Evolutionary conservation across 1,139 yeast genomes (phyloP).

Genomic region (Candida tropicalis): DNA sequence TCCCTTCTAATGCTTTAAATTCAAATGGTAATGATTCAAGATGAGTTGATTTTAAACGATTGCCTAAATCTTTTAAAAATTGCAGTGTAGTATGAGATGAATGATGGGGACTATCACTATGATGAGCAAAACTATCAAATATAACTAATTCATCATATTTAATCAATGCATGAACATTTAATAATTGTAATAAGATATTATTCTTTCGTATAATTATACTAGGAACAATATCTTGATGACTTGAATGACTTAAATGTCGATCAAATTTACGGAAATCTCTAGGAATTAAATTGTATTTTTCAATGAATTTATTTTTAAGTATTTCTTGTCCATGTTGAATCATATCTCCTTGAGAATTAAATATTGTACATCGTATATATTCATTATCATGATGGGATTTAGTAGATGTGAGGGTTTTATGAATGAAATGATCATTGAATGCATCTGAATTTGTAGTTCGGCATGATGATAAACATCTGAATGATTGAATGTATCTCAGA

Average conservation of each 20-base stretch:
- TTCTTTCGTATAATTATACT: constrained; percentile 40
- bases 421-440: constrained; percentile 17
- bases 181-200: constrained; percentile 40
- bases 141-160: constrained; percentile 42
- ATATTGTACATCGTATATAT: constrained; percentile 61
- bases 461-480: not conserved
- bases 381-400: constrained; percentile 25
- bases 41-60: constrained; percentile 24
- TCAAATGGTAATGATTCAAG: constrained; percentile 41
- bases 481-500: not conserved
- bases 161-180: constrained; percentile 47
- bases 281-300: constrained; percentile 36
- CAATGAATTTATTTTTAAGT: constrained; percentile 39
- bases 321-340: constrained; percentile 44
- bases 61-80: constrained; percentile 36
- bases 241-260: constrained; percentile 23
- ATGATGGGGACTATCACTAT: constrained; percentile 23
- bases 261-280: constrained; percentile 43
- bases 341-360: constrained; percentile 39
- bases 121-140: constrained; percentile 37
- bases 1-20: constrained; percentile 47
- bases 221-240: constrained; percentile 40
- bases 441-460: constrained; percentile 1
- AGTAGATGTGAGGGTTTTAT: constrained; percentile 15
- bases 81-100: constrained; percentile 40